Conservation (phyloP, 192 early-diverging fungal genomes). For the Coemansia reversa region DNA sequence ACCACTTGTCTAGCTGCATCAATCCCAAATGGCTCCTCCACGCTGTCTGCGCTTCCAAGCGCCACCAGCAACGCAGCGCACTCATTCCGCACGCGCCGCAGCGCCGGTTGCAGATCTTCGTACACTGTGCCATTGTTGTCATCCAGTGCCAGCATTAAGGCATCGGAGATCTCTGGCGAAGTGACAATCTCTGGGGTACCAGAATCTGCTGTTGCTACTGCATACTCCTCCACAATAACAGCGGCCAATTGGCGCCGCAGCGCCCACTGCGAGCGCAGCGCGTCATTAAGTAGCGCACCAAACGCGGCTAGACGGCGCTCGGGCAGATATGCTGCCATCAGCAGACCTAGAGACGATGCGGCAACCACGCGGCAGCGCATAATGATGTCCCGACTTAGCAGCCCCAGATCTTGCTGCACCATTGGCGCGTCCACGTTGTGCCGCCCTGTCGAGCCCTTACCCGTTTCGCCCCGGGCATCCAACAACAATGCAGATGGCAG, state of each 20-base stretch:
- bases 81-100: slow-evolving; percentile 66
- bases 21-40: slow-evolving; percentile 53
- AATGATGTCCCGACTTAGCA: slow-evolving; percentile 74
- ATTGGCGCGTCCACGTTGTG: slow-evolving; percentile 89
- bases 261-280: slow-evolving; percentile 71
- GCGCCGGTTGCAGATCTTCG: slow-evolving; percentile 61
- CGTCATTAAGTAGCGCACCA: slow-evolving; percentile 58
- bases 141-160: slow-evolving; percentile 48
- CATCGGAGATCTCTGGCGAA: not conserved
- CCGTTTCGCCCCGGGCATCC: not conserved
- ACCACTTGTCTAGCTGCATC: slow-evolving; percentile 58
- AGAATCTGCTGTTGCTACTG: slow-evolving; percentile 42
- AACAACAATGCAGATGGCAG: slow-evolving; percentile 58
- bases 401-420: slow-evolving; percentile 84
- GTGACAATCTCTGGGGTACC: not conserved
- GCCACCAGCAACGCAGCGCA: slow-evolving; percentile 62
- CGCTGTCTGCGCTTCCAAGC: slow-evolving; percentile 5
- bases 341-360: slow-evolving; percentile 74
- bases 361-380: slow-evolving; percentile 78
- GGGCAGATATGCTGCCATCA: slow-evolving; percentile 62
- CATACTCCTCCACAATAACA: slow-evolving; percentile 81
- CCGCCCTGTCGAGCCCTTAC: slow-evolving; percentile 12
- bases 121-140: slow-evolving; percentile 60
- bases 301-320: slow-evolving; percentile 54
- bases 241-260: slow-evolving; percentile 74